phyloP scores from a whole-genome alignment of 768 basidiomycete genomes.

The Tylopilus felleus region DNA sequence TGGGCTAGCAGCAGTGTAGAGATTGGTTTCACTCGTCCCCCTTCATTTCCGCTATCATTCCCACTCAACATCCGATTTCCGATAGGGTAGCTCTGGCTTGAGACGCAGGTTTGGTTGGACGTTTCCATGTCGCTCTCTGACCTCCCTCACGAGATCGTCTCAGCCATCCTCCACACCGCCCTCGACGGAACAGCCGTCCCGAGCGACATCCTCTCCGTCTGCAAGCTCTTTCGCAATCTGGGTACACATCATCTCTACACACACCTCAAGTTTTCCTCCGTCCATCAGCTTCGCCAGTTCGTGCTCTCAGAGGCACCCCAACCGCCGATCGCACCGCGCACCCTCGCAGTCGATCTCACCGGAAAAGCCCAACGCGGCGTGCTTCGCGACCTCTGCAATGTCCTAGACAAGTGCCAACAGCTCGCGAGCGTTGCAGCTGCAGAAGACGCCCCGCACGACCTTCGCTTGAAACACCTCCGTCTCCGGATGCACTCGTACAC shows the following conservation, averaged over 20 bases:
- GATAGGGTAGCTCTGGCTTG: background rate
- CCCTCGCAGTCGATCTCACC: conserved; percentile 27
- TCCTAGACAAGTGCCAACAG: conserved; percentile 25
- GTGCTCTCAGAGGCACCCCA: conserved; percentile 1
- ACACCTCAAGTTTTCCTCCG: conserved; percentile 25
- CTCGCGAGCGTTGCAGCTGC: background rate
- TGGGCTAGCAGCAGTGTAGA: too few relatives aligned
- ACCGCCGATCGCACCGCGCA: conserved; percentile 24
- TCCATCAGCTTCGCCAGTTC: conserved; percentile 21
- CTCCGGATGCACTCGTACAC: conserved; percentile 41
- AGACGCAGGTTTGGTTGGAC: too few relatives aligned
- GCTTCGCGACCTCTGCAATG: conserved; percentile 26
- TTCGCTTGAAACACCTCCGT: conserved; percentile 29
- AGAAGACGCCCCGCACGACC: background rate
- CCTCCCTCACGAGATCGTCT: conserved; percentile 25
- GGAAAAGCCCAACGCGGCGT: conserved; percentile 29
- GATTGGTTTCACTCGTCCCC: too few relatives aligned
- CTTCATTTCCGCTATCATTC: background rate
- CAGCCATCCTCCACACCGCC: conserved; percentile 13
- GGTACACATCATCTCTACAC: conserved; percentile 24
- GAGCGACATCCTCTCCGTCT: conserved; percentile 22
- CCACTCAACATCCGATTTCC: conserved; percentile 5
- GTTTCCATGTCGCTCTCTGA: conserved; percentile 10
- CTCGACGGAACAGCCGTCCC: conserved; percentile 16
- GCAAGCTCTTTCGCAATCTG: conserved; percentile 17